Evolutionary conservation across 345 rosid species (phyloP).

Genomic region (Clarkia xantiana): DNA sequence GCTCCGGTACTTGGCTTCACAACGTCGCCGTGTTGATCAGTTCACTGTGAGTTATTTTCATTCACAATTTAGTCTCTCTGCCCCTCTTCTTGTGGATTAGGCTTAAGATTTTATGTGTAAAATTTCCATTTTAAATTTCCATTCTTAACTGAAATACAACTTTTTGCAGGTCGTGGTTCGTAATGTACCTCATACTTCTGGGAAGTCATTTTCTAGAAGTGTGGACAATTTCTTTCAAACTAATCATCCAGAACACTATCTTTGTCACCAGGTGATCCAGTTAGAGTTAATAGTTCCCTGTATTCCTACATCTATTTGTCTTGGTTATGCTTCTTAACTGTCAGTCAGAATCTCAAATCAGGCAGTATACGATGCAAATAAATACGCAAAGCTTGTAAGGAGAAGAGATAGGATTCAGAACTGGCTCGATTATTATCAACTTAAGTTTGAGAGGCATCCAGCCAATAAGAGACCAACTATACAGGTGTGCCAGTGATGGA

Average conservation of each 20-base stretch:
- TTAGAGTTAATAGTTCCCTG: not conserved
- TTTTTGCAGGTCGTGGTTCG: constrained; percentile 69
- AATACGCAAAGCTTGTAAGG: constrained; percentile 50
- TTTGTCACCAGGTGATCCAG: constrained; percentile 62
- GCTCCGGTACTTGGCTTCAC: constrained; percentile 70
- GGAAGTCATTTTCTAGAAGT: constrained; percentile 38
- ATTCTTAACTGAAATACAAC: not conserved
- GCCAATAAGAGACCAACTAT: constrained; percentile 51
- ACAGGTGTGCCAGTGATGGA: constrained; percentile 26
- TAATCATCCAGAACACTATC: constrained; percentile 83
- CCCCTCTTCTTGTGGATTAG: no score
- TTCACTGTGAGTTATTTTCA: constrained; percentile 61
- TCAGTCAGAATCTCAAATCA: constrained; percentile 7
- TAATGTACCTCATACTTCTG: constrained; percentile 59
- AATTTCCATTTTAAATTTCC: no score
- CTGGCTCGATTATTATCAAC: constrained; percentile 81
- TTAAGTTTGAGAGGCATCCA: constrained; percentile 68
- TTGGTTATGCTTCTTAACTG: not conserved
- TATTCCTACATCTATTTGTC: not conserved
- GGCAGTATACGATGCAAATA: constrained; percentile 87
- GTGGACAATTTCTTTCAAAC: constrained; percentile 68
- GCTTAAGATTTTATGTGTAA: no score
- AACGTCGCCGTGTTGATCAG: constrained; percentile 67
- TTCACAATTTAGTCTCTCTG: not conserved
- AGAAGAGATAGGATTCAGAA: constrained; percentile 62